phyloP scores from a whole-genome alignment of 83 land plant genomes.

The Larix sibirica region DNA sequence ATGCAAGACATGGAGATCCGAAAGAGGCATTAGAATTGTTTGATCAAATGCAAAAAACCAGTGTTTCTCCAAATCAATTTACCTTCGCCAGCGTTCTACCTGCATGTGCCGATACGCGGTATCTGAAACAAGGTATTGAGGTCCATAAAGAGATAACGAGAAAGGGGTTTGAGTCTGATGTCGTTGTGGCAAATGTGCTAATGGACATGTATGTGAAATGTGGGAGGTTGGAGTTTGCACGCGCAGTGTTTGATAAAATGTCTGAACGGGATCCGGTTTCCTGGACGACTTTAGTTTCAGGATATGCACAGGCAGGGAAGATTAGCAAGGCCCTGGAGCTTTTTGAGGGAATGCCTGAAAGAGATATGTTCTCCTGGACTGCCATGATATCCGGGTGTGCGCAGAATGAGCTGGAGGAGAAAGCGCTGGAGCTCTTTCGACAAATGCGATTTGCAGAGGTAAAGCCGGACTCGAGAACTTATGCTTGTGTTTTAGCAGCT shows the following conservation, averaged over 20 bases:
- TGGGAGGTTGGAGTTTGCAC: not conserved
- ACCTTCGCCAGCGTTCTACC: conserved; percentile 29
- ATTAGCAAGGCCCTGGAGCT: conserved; percentile 22
- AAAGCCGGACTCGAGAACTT: conserved; percentile 39
- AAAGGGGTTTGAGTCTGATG: conserved; percentile 18
- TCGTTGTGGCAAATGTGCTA: conserved; percentile 5
- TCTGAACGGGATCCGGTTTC: not conserved
- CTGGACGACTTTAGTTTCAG: conserved; percentile 23
- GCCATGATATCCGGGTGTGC: conserved; percentile 52
- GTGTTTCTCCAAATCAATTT: conserved; percentile 26
- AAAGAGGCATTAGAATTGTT: conserved; percentile 25
- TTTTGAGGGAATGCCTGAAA: conserved; percentile 31
- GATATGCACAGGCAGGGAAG: conserved; percentile 37
- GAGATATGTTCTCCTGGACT: conserved; percentile 58
- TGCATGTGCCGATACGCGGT: conserved; percentile 27
- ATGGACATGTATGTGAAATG: not conserved
- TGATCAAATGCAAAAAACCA: conserved; percentile 19
- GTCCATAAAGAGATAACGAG: conserved; percentile 27
- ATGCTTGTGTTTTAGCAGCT: conserved; percentile 49
- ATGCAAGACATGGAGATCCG: not conserved
- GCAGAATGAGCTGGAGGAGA: conserved; percentile 31
- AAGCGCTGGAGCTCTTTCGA: conserved; percentile 35
- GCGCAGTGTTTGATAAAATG: conserved; percentile 1
- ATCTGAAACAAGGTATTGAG: conserved; percentile 9
- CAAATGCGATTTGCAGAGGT: conserved; percentile 41